Evolutionary conservation across 164 flowering plant genomes (phyloP).

Genomic region (Cinnamomum micranthum): DNA sequence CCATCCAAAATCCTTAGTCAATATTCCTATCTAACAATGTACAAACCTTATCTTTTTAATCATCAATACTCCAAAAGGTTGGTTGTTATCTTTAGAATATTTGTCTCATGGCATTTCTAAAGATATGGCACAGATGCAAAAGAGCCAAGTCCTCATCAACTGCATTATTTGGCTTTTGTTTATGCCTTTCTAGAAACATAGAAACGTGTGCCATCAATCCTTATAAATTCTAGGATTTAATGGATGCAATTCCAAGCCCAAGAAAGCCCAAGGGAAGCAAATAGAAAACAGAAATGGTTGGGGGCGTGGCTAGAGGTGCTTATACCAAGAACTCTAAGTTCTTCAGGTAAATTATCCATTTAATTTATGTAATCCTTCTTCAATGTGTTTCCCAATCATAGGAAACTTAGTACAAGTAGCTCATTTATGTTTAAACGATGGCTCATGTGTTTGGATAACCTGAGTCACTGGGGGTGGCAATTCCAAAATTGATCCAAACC

Average conservation of each 20-base stretch:
- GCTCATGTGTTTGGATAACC: too few species aligned
- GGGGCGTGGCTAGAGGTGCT: neutral
- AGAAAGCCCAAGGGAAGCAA: neutral
- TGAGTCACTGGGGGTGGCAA: neutral
- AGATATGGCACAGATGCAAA: too few species aligned
- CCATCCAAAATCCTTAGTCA: too few species aligned
- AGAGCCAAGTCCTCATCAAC: too few species aligned
- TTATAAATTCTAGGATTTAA: neutral
- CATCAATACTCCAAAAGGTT: too few species aligned
- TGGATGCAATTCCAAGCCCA: neutral
- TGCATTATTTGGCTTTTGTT: too few species aligned
- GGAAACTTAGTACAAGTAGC: neutral
- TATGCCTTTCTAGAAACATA: neutral
- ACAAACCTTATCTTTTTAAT: too few species aligned
- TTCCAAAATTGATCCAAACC: neutral
- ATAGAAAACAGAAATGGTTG: neutral
- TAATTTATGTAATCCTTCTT: neutral
- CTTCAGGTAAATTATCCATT: neutral
- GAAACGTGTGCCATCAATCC: neutral
- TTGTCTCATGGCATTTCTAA: too few species aligned
- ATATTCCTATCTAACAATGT: too few species aligned
- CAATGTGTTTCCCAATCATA: neutral
- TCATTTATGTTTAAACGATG: neutral
- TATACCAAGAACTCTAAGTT: neutral
- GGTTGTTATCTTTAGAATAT: too few species aligned